A percentile compares a stretch with the other conserved stretches of the same genome.
Conservation (phyloP, 2,329 filamentous ascomycete species). For the Elsinoe batatas region DNA sequence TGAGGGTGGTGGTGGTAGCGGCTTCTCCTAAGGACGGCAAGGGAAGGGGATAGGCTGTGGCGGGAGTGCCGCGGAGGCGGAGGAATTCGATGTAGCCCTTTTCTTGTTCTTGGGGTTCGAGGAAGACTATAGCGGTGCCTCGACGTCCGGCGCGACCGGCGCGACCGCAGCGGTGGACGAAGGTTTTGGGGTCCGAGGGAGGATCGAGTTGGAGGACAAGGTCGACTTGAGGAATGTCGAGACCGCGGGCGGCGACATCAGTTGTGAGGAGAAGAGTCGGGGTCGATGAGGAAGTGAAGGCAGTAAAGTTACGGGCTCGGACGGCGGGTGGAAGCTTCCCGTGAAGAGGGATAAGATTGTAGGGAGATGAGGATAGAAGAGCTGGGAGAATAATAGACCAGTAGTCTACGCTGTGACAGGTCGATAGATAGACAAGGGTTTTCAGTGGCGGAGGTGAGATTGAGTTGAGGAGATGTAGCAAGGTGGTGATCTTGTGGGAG, state of each 20-base stretch:
- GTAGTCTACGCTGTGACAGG: conserved; percentile 91
- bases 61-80: conserved; percentile 76
- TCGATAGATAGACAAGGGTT: conserved; percentile 84
- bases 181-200: conserved; percentile 77
- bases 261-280: conserved; percentile 83
- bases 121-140: conserved; percentile 74
- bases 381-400: conserved; percentile 70
- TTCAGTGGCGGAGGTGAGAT: conserved; percentile 69
- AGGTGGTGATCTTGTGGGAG: conserved; percentile 67
- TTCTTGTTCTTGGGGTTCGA: conserved; percentile 67
- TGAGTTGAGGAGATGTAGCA: conserved; percentile 54
- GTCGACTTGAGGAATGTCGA: conserved; percentile 88
- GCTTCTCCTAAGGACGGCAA: conserved; percentile 54
- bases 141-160: conserved; percentile 56
- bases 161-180: conserved; percentile 56
- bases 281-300: conserved; percentile 63
- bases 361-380: conserved; percentile 44
- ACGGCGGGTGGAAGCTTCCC: conserved; percentile 86
- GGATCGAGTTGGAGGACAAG: conserved; percentile 83
- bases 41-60: conserved; percentile 49
- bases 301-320: conserved; percentile 75
- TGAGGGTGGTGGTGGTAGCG: conserved; percentile 44
- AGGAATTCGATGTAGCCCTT: conserved; percentile 86
- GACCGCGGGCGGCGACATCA: conserved; percentile 78
- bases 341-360: conserved; percentile 63